These are phyloP conservation scores for Leucocoprinus leucothites DNA, from an alignment of 768 basidiomycete species.

Conservation along the genomic window DNA sequence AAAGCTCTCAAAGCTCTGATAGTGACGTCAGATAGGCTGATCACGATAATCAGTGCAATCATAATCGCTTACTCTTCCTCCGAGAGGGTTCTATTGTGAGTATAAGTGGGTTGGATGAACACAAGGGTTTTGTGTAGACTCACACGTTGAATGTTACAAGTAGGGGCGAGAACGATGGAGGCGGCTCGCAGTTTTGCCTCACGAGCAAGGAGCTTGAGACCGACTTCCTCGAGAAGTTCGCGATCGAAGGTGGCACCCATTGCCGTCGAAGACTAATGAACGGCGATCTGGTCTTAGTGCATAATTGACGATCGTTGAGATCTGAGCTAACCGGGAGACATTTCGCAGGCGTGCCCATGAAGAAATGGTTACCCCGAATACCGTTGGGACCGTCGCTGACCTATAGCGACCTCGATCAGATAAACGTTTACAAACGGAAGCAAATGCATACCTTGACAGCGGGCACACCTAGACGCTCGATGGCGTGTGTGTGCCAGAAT, in stretches of 20 bases:
- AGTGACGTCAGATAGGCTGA: neutral
- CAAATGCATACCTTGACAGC: slow-evolving; percentile 53
- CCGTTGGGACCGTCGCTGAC: slow-evolving; percentile 84
- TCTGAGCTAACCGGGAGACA: slow-evolving; percentile 58
- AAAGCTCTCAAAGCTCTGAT: slow-evolving; percentile 71
- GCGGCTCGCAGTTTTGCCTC: slow-evolving; percentile 73
- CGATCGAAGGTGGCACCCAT: slow-evolving; percentile 75
- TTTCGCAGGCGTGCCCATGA: slow-evolving; percentile 80
- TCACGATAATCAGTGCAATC: neutral
- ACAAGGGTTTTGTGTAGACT: slow-evolving; percentile 11
- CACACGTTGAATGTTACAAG: slow-evolving; percentile 82
- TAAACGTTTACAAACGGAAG: neutral
- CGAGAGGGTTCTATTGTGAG: slow-evolving; percentile 55
- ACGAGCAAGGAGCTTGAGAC: slow-evolving; percentile 59
- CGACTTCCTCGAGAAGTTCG: slow-evolving; percentile 59
- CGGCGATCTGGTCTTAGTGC: neutral
- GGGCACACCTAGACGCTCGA: slow-evolving; percentile 68
- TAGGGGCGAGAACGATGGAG: slow-evolving; percentile 72
- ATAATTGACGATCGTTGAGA: neutral
- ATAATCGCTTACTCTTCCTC: slow-evolving; percentile 49
- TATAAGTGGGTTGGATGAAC: neutral
- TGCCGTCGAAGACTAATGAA: slow-evolving; percentile 56
- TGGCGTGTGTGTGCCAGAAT: slow-evolving; percentile 70
- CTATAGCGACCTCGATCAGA: slow-evolving; percentile 25
- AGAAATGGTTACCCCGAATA: slow-evolving; percentile 70